Conservation (phyloP, 2,329 filamentous ascomycete species). For the Sclerotinia glacialis region DNA sequence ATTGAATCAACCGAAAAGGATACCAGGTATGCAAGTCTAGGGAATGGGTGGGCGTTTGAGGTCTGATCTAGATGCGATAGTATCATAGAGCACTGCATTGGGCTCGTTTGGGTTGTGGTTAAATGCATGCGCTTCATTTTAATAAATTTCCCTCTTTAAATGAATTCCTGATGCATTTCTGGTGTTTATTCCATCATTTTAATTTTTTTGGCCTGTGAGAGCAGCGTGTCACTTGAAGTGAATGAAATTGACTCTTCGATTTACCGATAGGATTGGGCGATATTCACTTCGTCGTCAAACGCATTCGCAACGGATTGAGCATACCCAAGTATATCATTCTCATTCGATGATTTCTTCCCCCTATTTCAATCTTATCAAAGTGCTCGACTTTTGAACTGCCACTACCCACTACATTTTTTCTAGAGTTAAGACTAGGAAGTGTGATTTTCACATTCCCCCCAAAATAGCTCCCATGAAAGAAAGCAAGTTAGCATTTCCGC, state of each 20-base stretch:
- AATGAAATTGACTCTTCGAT: neutral
- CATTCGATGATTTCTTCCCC: neutral
- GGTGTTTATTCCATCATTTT: neutral
- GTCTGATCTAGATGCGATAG: slow-evolving; percentile 16
- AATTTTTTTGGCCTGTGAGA: neutral
- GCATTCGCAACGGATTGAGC: neutral
- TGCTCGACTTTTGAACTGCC: too few relatives aligned
- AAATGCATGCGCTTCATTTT: neutral
- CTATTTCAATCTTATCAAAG: too few relatives aligned
- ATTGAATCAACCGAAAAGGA: slow-evolving; percentile 2
- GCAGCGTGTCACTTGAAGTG: neutral
- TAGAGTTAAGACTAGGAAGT: neutral
- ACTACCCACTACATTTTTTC: neutral
- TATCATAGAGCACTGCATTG: slow-evolving; percentile 11
- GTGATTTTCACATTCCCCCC: neutral
- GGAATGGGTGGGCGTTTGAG: slow-evolving; percentile 15
- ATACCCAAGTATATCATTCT: too few relatives aligned
- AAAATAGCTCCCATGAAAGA: neutral
- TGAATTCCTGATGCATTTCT: neutral
- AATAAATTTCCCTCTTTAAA: neutral
- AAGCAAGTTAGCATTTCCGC: slow-evolving; percentile 5
- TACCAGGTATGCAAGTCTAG: slow-evolving; percentile 7
- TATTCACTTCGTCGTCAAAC: neutral
- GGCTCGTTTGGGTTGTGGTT: neutral
- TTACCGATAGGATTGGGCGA: neutral